A percentile compares a stretch with the other conserved stretches of the same genome.
Evolutionary conservation across 2,329 filamentous ascomycete genomes (phyloP).

Genomic region (Xylariaceae sp.): DNA sequence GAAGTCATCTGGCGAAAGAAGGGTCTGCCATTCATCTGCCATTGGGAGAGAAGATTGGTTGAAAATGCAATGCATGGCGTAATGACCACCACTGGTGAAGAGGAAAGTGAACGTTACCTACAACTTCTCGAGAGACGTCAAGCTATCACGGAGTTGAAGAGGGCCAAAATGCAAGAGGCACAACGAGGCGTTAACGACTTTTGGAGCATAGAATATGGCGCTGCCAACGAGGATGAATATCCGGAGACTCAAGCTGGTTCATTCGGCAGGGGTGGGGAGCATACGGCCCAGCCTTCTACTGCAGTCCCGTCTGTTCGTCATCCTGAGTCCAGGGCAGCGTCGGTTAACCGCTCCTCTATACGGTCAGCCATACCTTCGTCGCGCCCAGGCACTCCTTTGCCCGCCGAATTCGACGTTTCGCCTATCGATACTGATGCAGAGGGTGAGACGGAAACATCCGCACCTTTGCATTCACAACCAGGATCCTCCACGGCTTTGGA

Average conservation of each 20-base stretch:
- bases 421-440: conserved; percentile 41
- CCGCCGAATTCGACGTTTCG: conserved; percentile 34
- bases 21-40: conserved; percentile 75
- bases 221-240: conserved; percentile 48
- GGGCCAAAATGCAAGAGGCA: conserved; percentile 49
- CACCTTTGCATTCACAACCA: conserved; percentile 49
- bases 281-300: conserved; percentile 20
- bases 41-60: conserved; percentile 75
- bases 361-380: conserved; percentile 45
- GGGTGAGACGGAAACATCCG: conserved; percentile 49
- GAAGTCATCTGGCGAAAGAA: conserved; percentile 94
- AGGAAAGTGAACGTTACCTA: conserved; percentile 49
- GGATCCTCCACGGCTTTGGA: conserved; percentile 61
- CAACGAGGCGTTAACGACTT: conserved; percentile 56
- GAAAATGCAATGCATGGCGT: conserved; percentile 66
- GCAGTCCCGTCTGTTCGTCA: conserved; percentile 23
- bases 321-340: conserved; percentile 37
- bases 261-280: conserved; percentile 22
- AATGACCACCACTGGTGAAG: conserved; percentile 55
- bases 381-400: conserved; percentile 32
- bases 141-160: conserved; percentile 53
- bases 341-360: conserved; percentile 45
- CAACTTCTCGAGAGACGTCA: conserved; percentile 57
- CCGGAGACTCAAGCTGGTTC: conserved; percentile 35
- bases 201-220: conserved; percentile 83